Conservation (phyloP, 306 rosid genomes). For the Prunus kanzakura region DNA sequence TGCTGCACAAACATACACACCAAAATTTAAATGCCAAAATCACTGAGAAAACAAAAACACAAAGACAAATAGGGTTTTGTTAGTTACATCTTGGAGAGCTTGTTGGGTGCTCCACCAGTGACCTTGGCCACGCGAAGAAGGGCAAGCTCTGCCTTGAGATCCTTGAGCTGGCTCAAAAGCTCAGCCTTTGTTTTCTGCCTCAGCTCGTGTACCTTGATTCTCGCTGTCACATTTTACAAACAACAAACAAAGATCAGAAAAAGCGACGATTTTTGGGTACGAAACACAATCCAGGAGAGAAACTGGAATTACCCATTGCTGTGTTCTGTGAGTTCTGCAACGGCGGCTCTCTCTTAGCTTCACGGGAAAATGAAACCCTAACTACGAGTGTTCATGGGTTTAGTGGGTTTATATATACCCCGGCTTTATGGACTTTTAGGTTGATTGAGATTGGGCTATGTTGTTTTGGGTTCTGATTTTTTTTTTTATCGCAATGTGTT, state of each 20-base stretch:
- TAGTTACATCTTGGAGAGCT: constrained; percentile 89
- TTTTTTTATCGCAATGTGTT: background rate
- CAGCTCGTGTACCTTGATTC: constrained; percentile 94
- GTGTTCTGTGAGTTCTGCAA: constrained; percentile 8
- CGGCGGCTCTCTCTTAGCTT: constrained; percentile 31
- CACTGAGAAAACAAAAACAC: background rate
- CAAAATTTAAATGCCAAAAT: background rate
- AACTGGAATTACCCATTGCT: constrained; percentile 51
- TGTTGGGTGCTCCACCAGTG: constrained; percentile 98
- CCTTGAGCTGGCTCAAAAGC: constrained; percentile 76
- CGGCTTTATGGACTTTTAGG: background rate
- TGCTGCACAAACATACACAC: constrained; percentile 40
- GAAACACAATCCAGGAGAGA: background rate
- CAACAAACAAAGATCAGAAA: background rate
- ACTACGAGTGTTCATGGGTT: background rate
- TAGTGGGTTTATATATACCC: background rate
- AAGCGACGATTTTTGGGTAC: background rate
- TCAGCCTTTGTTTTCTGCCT: constrained; percentile 80
- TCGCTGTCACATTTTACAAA: constrained; percentile 44
- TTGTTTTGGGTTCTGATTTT: background rate
- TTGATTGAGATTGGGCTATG: background rate
- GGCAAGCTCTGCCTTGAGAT: constrained; percentile 92
- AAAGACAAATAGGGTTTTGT: background rate
- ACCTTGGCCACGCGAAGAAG: constrained; percentile 97
- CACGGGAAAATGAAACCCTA: constrained; percentile 40